Percentiles rank a stretch among this genome's conserved stretches.
Evolutionary conservation across 495 filamentous ascomycete genomes (phyloP).

Genomic region (Cenococcum geophilum): DNA sequence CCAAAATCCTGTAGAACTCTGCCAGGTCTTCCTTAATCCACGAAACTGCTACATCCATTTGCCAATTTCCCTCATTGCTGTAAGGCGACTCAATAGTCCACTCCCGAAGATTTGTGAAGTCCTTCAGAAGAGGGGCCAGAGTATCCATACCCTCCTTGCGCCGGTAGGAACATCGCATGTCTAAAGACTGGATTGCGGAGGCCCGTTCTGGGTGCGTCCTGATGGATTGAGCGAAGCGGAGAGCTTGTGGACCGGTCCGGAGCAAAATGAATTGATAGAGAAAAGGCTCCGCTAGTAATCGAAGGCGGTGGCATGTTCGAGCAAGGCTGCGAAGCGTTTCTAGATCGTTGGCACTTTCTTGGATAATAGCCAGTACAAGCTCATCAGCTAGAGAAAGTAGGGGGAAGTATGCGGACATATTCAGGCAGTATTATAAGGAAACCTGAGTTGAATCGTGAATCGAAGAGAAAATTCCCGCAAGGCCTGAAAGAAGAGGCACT

Average conservation of each 20-base stretch:
- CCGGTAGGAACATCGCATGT: neutral
- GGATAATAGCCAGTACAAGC: neutral
- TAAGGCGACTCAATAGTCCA: neutral
- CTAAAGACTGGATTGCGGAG: neutral
- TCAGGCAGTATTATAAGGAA: too few species aligned
- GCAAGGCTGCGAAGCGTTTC: neutral
- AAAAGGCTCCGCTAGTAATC: neutral
- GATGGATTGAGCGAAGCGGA: neutral
- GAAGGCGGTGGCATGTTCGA: neutral
- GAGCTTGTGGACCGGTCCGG: neutral
- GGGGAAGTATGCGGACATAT: neutral
- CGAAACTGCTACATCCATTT: neutral
- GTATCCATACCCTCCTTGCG: neutral
- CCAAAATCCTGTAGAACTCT: neutral
- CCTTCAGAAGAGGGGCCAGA: neutral
- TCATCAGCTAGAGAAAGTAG: slow-evolving; percentile 3
- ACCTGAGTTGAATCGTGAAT: too few species aligned
- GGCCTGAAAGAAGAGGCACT: too few species aligned
- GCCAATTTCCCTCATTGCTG: neutral
- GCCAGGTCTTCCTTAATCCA: neutral
- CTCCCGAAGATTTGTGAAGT: neutral
- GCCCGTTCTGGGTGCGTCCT: neutral
- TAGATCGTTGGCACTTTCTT: neutral
- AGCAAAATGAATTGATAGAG: neutral
- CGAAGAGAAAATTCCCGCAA: too few species aligned